Evolutionary conservation across 306 rosid genomes (phyloP), one percentile per base, ranked within the genome.

Genomic region (Dalbergia cultrata): DNA sequence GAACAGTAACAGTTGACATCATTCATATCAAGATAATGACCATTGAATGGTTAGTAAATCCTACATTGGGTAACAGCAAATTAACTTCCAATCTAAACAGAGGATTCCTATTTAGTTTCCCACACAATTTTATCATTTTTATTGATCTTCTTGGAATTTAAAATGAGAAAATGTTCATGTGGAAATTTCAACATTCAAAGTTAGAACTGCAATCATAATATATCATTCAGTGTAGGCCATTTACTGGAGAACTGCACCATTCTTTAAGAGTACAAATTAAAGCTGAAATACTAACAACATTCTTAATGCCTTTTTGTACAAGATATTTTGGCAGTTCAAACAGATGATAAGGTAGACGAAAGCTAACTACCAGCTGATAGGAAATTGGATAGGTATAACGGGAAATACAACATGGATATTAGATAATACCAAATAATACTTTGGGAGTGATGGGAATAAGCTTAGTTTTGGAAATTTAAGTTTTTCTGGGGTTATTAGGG

Each of bases 141-240:
- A 44, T 44, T 44, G 50, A 44, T 37, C 41, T 37, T 37, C 41
- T 49, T 31, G 50, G 22, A 8, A 39, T 60, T 50, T 39, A 37
- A 21, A 82, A 16, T 19, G 41, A 82, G 26, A 41, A 70, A 71
- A 39, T 17, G 9, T 5, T 19, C 52, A 18, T 13, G 43, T 45
- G 56, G 44, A 68, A 75, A 57, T 60, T 76, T 66, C 57, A 33
- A 39, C 60, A 71, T 17, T 41, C 44, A 70, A 50, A 34, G 49
- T 61, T 31, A 43, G 35, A 7, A 37, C 13, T n/a, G 61, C 54
- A 18, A 17, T 49, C 54, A 67, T 78, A 76, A 82, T 47, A 71
- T 75, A 70, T 86, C 79, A 81, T 75, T 47, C 34, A 26, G 53
- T 18, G 67, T 63, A 67, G 75, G 76, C 60, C 35, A 65, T 45